A percentile compares a stretch with the other conserved stretches of the same genome.
Evolutionary conservation across 75 land plant genomes (phyloP).

Genomic region (Picea glauca): DNA sequence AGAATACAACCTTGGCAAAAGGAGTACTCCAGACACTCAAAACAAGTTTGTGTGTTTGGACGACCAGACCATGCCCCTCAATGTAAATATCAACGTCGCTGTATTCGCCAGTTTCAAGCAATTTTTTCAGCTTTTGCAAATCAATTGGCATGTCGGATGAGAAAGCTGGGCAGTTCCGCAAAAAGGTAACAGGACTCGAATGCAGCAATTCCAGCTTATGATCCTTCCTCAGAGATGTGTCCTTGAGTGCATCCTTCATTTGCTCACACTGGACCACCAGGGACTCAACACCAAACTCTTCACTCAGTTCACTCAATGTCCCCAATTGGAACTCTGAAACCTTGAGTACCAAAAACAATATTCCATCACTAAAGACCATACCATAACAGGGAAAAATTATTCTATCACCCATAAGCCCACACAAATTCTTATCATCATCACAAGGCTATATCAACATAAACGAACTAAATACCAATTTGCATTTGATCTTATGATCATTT

Average conservation of each 20-base stretch:
- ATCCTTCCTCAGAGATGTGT: slow-evolving; percentile 34
- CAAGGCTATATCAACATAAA: neutral
- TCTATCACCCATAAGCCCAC: neutral
- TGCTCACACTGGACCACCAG: slow-evolving; percentile 53
- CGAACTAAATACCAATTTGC: neutral
- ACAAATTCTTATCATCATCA: neutral
- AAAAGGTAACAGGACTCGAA: slow-evolving; percentile 12
- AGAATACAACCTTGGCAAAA: slow-evolving; percentile 68
- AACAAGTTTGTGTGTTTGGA: slow-evolving; percentile 64
- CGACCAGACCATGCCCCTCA: slow-evolving; percentile 52
- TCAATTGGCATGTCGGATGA: slow-evolving; percentile 57
- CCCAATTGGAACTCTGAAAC: slow-evolving; percentile 49
- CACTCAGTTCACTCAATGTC: slow-evolving; percentile 45
- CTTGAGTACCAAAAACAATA: slow-evolving; percentile 20
- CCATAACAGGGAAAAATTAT: neutral
- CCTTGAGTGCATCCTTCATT: slow-evolving; percentile 35
- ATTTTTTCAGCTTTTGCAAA: slow-evolving; percentile 33
- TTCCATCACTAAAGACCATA: neutral
- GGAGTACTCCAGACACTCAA: slow-evolving; percentile 86
- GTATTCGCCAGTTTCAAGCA: slow-evolving; percentile 41
- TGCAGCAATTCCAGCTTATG: slow-evolving; percentile 36
- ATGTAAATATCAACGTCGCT: slow-evolving; percentile 67
- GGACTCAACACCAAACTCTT: slow-evolving; percentile 53
- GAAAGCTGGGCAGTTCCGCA: slow-evolving; percentile 9
- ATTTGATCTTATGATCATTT: too few species aligned